Conservation (phyloP, 1,284 basidiomycete species). For the Tilletia walkeri region DNA sequence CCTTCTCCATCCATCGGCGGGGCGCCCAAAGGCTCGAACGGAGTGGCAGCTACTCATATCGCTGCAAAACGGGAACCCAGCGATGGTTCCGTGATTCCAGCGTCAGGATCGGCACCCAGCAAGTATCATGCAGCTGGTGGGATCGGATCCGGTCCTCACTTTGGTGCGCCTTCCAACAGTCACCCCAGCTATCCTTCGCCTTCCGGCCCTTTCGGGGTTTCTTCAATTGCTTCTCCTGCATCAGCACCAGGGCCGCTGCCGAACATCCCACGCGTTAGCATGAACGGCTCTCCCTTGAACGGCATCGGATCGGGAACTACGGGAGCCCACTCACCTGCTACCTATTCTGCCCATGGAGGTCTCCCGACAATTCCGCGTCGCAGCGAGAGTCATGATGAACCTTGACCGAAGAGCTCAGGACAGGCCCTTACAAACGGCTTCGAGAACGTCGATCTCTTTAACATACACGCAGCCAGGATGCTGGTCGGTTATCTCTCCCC, state of each 20-base stretch:
- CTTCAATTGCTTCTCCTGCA: neutral
- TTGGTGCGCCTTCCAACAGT: too few relatives aligned
- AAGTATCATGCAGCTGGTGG: too few relatives aligned
- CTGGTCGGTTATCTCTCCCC: too few relatives aligned
- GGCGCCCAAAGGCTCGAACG: neutral
- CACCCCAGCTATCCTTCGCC: too few relatives aligned
- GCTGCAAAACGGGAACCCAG: neutral
- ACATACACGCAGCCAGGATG: too few relatives aligned
- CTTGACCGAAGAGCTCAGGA: neutral
- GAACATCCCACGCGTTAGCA: slow-evolving; percentile 4
- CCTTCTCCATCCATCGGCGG: slow-evolving; percentile 3
- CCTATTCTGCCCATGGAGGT: slow-evolving; percentile 2
- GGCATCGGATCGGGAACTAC: neutral
- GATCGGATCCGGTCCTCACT: too few relatives aligned
- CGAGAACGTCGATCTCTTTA: neutral
- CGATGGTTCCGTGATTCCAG: neutral
- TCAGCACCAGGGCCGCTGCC: neutral
- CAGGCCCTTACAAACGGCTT: too few relatives aligned
- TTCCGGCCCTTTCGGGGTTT: neutral
- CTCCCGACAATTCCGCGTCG: slow-evolving; percentile 10
- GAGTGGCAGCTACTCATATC: neutral
- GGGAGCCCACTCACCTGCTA: neutral
- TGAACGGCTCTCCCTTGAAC: slow-evolving; percentile 15
- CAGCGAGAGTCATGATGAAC: neutral
- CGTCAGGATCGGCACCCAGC: too few relatives aligned